Evolutionary conservation across 345 rosid species (phyloP), one percentile per base, ranked within the genome.

Genomic region (Eutrema heterophyllum): DNA sequence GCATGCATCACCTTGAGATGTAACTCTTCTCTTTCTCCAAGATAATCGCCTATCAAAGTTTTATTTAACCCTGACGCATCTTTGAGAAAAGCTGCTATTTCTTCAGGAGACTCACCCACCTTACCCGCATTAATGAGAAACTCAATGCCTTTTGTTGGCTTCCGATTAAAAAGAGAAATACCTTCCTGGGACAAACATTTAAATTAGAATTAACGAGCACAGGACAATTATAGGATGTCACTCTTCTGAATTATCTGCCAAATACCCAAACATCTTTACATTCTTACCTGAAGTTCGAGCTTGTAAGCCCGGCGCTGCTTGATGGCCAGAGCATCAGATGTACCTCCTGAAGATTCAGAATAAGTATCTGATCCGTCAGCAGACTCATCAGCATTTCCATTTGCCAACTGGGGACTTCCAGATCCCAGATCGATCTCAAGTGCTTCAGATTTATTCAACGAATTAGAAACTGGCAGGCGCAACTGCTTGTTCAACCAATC

Each of bases 1-100:
- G 94, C 96, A 86, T 92, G 96, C 96, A 92, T 92, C 61, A 92
- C 94, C 73, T 78, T 89, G 70, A 92, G 79, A 76, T 85, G 78
- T 78, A 92, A 85, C 53, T 88, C 96, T 80, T 89, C 96, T 78
- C 94, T 82, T 74, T 92, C 94, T 64, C 97, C 97, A 74, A 92
- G 82, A 83, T 85, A 92, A 79, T 89, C 90, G 78, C 97, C 97
- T 32, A 92, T 92, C 86, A 88, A 71, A 41, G 84, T 81, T 81
- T 89, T 90, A 78, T 81, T 88, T 52, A 92, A 80, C 70, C 89
- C 97, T 64, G 78, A 71, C 15, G 88, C 78, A 45, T 78, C 89
- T 80, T 84, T 89, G 73, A 92, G 84, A 73, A 92, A 92, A 41
- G 85, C 82, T 68, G 96, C 93, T 73, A 92, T 85, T 75, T 88